Evolutionary conservation across 2,329 filamentous ascomycete species (phyloP).

Genomic region (Blastomyces parvus): DNA sequence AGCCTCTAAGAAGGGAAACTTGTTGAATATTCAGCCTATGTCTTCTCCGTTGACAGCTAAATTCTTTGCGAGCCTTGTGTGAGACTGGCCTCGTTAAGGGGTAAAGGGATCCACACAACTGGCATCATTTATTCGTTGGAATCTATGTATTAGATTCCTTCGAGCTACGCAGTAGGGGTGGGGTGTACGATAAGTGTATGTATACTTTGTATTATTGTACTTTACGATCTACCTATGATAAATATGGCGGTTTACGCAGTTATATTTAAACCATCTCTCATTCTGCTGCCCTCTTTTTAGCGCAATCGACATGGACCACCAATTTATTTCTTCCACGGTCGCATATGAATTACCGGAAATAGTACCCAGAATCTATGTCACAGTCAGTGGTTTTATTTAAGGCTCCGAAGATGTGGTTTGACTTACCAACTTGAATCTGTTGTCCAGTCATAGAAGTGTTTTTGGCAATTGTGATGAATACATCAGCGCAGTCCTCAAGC

Average conservation of each 20-base stretch:
- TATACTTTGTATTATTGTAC: not conserved
- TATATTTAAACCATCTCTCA: not conserved
- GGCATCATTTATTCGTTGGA: not conserved
- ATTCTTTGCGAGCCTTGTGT: slow-evolving; percentile 28
- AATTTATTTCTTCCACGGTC: not conserved
- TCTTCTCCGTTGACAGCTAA: slow-evolving; percentile 20
- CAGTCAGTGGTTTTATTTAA: not conserved
- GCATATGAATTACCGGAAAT: not conserved
- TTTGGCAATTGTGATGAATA: slow-evolving; percentile 34
- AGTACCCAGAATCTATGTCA: slow-evolving; percentile 3
- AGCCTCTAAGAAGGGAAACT: slow-evolving; percentile 33
- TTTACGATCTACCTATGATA: not conserved
- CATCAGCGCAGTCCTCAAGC: slow-evolving; percentile 35
- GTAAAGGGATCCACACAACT: not conserved
- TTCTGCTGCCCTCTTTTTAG: not conserved
- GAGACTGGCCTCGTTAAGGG: not conserved
- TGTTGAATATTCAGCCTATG: slow-evolving; percentile 26
- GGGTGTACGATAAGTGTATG: not conserved
- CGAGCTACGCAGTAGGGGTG: not conserved
- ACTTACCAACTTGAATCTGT: slow-evolving; percentile 35
- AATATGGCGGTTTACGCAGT: not conserved
- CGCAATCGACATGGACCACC: not conserved
- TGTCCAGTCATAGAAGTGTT: slow-evolving; percentile 41
- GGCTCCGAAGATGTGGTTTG: slow-evolving; percentile 7
- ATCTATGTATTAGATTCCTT: not conserved